These are phyloP conservation scores for Leishmania tropica DNA, from an alignment of 208 protist species.

Conservation along the genomic window DNA sequence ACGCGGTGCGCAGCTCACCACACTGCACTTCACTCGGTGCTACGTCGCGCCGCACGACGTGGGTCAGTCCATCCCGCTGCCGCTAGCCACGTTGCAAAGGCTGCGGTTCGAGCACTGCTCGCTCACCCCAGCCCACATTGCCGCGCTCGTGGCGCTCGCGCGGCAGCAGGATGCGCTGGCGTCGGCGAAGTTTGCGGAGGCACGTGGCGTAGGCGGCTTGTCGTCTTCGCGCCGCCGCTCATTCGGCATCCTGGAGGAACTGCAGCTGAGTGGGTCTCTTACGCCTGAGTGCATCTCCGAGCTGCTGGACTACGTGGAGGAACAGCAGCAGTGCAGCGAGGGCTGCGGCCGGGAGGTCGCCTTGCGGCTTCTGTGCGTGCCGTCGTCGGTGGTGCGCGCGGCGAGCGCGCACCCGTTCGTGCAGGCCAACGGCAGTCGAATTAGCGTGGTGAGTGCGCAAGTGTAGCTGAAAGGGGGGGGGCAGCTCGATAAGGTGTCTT, in stretches of 20 bases:
- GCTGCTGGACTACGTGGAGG: constrained; percentile 61
- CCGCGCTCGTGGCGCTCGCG: constrained; percentile 46
- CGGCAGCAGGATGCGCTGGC: constrained; percentile 21
- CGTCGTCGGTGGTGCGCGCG: constrained; percentile 25
- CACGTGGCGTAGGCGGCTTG: neutral
- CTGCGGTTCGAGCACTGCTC: constrained; percentile 68
- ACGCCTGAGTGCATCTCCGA: constrained; percentile 47
- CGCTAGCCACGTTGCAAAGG: constrained; percentile 31
- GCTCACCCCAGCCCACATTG: constrained; percentile 55
- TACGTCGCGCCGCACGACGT: constrained; percentile 50
- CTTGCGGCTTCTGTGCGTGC: constrained; percentile 36
- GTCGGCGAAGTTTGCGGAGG: neutral
- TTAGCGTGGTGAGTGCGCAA: constrained; percentile 16
- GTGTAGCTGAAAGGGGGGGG: neutral
- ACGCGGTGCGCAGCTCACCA: constrained; percentile 16
- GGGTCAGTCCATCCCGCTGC: constrained; percentile 32
- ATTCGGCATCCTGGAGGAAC: constrained; percentile 41
- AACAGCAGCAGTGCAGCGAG: constrained; percentile 24
- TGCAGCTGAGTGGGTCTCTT: constrained; percentile 73
- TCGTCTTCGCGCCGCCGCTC: neutral
- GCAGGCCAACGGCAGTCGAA: constrained; percentile 20
- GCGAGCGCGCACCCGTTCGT: constrained; percentile 46
- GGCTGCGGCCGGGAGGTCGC: neutral
- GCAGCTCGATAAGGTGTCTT: neutral
- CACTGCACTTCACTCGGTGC: constrained; percentile 58